Evolutionary conservation across 768 basidiomycete species (phyloP).

Genomic region (Tephrocybe sp.): DNA sequence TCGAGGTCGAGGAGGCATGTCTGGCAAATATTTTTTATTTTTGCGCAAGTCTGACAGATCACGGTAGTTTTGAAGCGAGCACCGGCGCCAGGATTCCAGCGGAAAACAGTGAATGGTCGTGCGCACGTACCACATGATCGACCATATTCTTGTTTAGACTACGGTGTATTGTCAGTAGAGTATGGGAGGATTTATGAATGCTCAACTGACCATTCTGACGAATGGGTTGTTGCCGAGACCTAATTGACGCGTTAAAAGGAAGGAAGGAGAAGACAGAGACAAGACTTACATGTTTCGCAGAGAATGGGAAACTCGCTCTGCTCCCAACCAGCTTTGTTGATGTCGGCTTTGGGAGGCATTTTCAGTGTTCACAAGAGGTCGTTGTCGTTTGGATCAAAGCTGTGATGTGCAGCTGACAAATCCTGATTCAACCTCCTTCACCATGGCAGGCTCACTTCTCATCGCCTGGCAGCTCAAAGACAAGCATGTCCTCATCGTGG

Average conservation of each 20-base stretch:
- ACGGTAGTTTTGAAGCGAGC: constrained; percentile 96
- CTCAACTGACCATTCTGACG: constrained; percentile 78
- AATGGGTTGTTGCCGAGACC: constrained; percentile 90
- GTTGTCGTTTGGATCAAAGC: constrained; percentile 13
- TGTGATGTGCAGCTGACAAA: constrained; percentile 12
- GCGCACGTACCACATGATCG: constrained; percentile 97
- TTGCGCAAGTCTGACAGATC: constrained; percentile 95
- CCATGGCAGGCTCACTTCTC: constrained; percentile 62
- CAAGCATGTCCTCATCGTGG: constrained; percentile 85
- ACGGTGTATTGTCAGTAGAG: constrained; percentile 7
- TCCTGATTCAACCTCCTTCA: not conserved
- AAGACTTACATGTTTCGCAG: constrained; percentile 80
- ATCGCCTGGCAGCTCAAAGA: constrained; percentile 90
- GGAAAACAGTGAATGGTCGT: constrained; percentile 94
- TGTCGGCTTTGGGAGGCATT: constrained; percentile 83
- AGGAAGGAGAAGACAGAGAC: constrained; percentile 4
- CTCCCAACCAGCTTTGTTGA: constrained; percentile 95
- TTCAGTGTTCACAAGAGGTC: constrained; percentile 6
- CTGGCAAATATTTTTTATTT: constrained; percentile 95
- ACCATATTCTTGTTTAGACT: constrained; percentile 98
- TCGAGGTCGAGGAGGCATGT: constrained; percentile 96
- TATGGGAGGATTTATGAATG: not conserved
- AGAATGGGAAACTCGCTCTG: constrained; percentile 92
- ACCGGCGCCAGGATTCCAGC: constrained; percentile 95
- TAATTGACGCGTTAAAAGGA: constrained; percentile 26